These are phyloP conservation scores for Curvularia spicifera DNA, from an alignment of 2,329 filamentous ascomycete species.

Conservation along the genomic window DNA sequence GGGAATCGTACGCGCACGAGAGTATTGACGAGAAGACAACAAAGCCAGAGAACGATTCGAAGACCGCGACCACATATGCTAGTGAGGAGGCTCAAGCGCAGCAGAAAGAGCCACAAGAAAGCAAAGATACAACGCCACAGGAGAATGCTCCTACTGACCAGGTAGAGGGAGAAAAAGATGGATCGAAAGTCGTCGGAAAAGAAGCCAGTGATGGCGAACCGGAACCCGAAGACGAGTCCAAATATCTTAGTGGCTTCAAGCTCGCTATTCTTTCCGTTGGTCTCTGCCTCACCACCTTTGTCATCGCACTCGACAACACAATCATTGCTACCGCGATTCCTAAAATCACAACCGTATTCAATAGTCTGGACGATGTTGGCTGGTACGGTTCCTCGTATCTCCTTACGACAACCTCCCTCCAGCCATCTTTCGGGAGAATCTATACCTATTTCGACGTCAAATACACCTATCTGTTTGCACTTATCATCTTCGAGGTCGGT, in stretches of 20 bases:
- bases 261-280: conserved; percentile 45
- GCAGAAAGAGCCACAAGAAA: not conserved
- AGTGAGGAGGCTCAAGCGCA: not conserved
- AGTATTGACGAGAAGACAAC: not conserved
- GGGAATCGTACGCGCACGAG: not conserved
- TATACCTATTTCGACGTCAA: conserved; percentile 66
- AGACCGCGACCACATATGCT: not conserved
- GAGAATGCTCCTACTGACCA: not conserved
- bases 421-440: conserved; percentile 61
- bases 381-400: conserved; percentile 57
- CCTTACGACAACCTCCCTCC: conserved; percentile 51
- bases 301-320: conserved; percentile 51
- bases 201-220: not conserved
- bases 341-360: conserved; percentile 51
- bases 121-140: not conserved
- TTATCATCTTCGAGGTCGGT: conserved; percentile 59
- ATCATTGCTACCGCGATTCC: conserved; percentile 52
- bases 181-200: not conserved
- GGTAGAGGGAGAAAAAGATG: conserved; percentile 2
- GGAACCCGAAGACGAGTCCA: conserved; percentile 44
- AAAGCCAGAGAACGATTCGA: not conserved
- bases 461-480: conserved; percentile 57
- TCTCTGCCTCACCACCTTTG: conserved; percentile 46
- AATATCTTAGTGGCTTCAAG: conserved; percentile 45
- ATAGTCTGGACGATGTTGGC: conserved; percentile 50